Percentiles rank a stretch among this genome's conserved stretches.
Evolutionary conservation across 768 basidiomycete genomes (phyloP).

Genomic region (Amanita rimosa): DNA sequence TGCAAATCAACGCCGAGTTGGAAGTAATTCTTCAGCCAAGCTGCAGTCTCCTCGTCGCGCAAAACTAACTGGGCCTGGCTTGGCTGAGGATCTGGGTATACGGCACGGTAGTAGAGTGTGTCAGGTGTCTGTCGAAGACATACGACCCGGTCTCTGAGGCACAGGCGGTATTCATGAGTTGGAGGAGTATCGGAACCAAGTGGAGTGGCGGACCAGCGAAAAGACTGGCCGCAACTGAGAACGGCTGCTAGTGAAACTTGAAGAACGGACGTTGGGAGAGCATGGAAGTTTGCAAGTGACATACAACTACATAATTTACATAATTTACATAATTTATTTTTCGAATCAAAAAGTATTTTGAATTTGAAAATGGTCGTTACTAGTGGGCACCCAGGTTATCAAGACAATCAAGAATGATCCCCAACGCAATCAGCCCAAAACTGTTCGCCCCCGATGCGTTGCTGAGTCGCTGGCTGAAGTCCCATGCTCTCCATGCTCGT

Average conservation of each 20-base stretch:
- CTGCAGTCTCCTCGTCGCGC: conserved; percentile 53
- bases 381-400: conserved; percentile 18
- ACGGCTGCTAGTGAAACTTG: conserved; percentile 75
- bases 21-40: conserved; percentile 81
- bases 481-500: conserved; percentile 59
- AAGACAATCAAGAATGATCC: conserved; percentile 46
- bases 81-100: conserved; percentile 41
- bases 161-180: conserved; percentile 58
- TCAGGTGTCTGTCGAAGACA: conserved; percentile 70
- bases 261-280: conserved; percentile 45
- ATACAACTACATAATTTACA: background rate
- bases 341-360: no score
- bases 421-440: conserved; percentile 58
- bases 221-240: conserved; percentile 76
- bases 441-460: conserved; percentile 43
- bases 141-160: conserved; percentile 72
- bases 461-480: conserved; percentile 31
- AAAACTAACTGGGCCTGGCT: conserved; percentile 19
- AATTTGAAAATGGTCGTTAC: no score
- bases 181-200: conserved; percentile 15
- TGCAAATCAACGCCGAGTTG: conserved; percentile 70
- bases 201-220: conserved; percentile 62
- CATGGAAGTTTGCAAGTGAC: conserved; percentile 36
- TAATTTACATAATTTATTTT: no score
- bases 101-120: conserved; percentile 58